Base-by-base conservation (phyloP, 495 filamentous ascomycete genomes). In the Oleoguttula mirabilis region DNA sequence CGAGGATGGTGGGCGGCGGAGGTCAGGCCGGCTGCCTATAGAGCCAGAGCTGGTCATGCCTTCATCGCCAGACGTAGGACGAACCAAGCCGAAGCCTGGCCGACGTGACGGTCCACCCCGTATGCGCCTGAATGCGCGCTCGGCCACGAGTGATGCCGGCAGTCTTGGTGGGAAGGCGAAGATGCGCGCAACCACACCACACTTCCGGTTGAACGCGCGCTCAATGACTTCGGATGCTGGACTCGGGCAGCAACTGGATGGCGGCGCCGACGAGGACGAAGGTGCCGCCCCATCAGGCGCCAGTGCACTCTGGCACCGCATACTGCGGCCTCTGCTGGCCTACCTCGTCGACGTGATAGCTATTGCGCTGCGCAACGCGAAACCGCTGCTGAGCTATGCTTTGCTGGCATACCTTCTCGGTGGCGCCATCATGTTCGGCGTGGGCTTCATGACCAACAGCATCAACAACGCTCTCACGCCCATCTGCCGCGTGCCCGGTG, bases 401-500 rank as follows among this genome's bases (percentile, higher is more conserved):
- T 47, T 78, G 3, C 68, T 72, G 6, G 15, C 71, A 34, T 80
- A 70, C 44, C 43, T 77, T 8, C 55, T 64, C 2, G 58, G 70
- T 45, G 69, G 71, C 36, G 50, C 66, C 4, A 23, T 68, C 14
- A 59, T 72, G 34, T 51, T 75, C 28, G 59, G 64, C 23, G 62
- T 68, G 15, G 73, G 74, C 46, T 60, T 73, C 48, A 44, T 76
- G 10, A 63, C 54, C 28, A 66, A 68, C 2, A 45, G 69, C 39
- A 33, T 62, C 65, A 17, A 67, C 66, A 23, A 45, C 36, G 52
- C 48, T 21, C 46, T 84, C n/a, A 72, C 70, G 8, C 78, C 80
- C 0, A 28, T 84, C 17, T 84, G 81, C 51, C 63, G 65, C 15
- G 57, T 86, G 1, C 80, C 82, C 0, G 77, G 76, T 6, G 64